A percentile compares a stretch with the other conserved stretches of the same genome.
These are phyloP conservation scores for Colletotrichum chlorophyti DNA, from an alignment of 2,329 filamentous ascomycete species.

Conservation along the genomic window DNA sequence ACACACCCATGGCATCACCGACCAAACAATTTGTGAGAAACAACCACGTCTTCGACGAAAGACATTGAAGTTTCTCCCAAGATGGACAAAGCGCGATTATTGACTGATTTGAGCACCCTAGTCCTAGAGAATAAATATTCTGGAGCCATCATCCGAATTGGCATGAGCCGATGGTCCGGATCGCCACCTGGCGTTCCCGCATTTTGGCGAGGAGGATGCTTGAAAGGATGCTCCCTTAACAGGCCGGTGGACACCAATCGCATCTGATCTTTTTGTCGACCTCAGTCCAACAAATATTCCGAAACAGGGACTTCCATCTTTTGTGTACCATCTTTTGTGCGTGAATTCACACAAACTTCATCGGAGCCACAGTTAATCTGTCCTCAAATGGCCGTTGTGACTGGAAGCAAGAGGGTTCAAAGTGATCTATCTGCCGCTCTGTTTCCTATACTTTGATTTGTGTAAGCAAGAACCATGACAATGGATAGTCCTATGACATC, in stretches of 20 bases:
- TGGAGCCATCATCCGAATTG: background rate
- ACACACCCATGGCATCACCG: conserved; percentile 9
- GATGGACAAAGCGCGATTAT: too few species aligned
- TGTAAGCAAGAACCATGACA: background rate
- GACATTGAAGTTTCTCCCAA: background rate
- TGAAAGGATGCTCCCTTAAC: background rate
- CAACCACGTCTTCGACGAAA: background rate
- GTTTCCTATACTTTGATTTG: background rate
- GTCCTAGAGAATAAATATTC: background rate
- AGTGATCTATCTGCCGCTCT: too few species aligned
- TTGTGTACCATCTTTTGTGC: too few species aligned
- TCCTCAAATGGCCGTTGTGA: too few species aligned
- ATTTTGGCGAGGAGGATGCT: conserved; percentile 1
- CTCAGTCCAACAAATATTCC: background rate
- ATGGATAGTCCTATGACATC: background rate
- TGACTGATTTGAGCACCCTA: too few species aligned
- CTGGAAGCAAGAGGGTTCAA: too few species aligned
- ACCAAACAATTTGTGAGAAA: background rate
- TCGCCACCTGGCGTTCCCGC: background rate
- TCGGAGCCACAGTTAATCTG: too few species aligned
- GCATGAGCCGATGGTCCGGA: background rate
- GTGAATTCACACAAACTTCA: too few species aligned
- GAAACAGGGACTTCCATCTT: background rate
- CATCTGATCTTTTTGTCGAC: conserved; percentile 5
- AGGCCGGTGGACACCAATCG: conserved; percentile 8